Evolutionary conservation across 176 grass and related monocot genomes (phyloP).

Genomic region (Cocos nucifera): DNA sequence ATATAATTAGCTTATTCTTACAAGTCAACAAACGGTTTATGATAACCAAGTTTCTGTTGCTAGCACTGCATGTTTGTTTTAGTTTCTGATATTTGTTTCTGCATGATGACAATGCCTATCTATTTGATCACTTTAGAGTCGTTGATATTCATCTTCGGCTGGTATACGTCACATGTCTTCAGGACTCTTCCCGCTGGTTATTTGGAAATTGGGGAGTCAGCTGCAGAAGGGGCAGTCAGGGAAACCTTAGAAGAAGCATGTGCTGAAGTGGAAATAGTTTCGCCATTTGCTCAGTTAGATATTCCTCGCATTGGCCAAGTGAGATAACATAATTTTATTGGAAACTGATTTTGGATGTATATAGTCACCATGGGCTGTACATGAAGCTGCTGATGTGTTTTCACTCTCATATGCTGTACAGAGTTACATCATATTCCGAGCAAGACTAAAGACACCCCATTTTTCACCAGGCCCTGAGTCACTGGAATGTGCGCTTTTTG

Average conservation of each 20-base stretch:
- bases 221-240: conserved; percentile 71
- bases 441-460: conserved; percentile 61
- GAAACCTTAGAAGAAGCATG: conserved; percentile 99
- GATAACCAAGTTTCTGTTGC: too few relatives aligned
- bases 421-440: conserved; percentile 99
- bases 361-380: neutral
- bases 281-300: conserved; percentile 96
- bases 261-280: conserved; percentile 94
- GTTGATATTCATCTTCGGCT: neutral
- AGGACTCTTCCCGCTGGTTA: conserved; percentile 99
- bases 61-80: too few relatives aligned
- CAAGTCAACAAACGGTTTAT: too few relatives aligned
- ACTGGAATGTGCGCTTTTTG: conserved; percentile 76
- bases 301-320: conserved; percentile 97
- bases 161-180: conserved; percentile 2
- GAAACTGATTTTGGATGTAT: neutral
- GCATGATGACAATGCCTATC: too few relatives aligned
- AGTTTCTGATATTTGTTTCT: too few relatives aligned
- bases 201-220: conserved; percentile 89
- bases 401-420: conserved; percentile 85
- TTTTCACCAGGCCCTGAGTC: conserved; percentile 92
- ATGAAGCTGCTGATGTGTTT: conserved; percentile 29
- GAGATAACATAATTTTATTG: conserved; percentile 26
- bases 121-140: too few relatives aligned
- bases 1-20: too few relatives aligned